Conservation (phyloP, 208 protist genomes). For the Trichomonas gallinae region DNA sequence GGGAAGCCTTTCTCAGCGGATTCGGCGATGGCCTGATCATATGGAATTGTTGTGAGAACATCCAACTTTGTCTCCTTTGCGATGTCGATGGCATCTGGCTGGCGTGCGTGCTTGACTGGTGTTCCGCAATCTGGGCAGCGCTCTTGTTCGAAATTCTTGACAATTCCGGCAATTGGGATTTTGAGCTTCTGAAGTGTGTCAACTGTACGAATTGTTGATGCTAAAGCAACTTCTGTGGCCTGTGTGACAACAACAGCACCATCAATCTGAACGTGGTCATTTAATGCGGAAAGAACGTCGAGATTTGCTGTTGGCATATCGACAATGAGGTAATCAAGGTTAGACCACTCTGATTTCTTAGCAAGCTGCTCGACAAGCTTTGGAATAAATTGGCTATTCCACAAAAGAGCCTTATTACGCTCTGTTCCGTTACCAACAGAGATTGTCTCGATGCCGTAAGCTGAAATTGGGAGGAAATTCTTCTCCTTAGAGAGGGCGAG, state of each 20-base stretch:
- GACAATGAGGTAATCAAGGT: constrained; percentile 46
- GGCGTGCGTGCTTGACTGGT: not conserved
- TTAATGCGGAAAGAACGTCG: constrained; percentile 41
- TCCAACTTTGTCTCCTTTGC: not conserved
- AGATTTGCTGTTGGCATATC: constrained; percentile 47
- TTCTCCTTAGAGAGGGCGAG: not conserved
- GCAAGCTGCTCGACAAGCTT: constrained; percentile 24
- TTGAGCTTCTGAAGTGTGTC: constrained; percentile 29
- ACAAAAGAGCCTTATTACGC: constrained; percentile 66
- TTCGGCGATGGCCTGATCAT: not conserved
- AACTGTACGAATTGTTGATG: constrained; percentile 34
- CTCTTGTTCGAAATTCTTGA: constrained; percentile 20
- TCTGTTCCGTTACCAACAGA: constrained; percentile 37
- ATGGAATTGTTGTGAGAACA: not conserved
- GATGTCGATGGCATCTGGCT: not conserved
- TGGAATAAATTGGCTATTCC: constrained; percentile 40
- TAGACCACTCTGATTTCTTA: constrained; percentile 37
- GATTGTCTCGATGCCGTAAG: constrained; percentile 30
- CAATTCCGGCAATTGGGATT: constrained; percentile 19
- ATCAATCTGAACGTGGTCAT: constrained; percentile 29
- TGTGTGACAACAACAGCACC: constrained; percentile 41
- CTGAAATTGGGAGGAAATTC: constrained; percentile 12
- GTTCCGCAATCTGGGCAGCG: not conserved
- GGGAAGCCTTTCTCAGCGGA: not conserved
- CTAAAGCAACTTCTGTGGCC: constrained; percentile 24